Evolutionary conservation across 768 basidiomycete genomes (phyloP).

Genomic region (Suillus paluster): DNA sequence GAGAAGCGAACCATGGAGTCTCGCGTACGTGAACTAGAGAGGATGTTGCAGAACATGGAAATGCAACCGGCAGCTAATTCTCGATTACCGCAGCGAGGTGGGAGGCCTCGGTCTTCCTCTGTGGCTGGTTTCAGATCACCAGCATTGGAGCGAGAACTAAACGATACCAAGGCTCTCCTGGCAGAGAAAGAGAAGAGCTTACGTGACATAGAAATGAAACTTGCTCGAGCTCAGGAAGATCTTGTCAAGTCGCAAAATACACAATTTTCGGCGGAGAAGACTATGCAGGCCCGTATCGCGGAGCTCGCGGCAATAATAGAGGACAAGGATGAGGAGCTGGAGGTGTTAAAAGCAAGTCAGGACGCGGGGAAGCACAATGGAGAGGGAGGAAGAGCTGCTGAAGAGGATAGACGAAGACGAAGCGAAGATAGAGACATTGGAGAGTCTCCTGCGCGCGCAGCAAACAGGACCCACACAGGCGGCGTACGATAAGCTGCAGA

Average conservation of each 20-base stretch:
- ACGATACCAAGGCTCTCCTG: conserved; percentile 48
- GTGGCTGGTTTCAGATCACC: conserved; percentile 53
- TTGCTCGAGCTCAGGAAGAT: conserved; percentile 52
- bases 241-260: conserved; percentile 62
- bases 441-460: conserved; percentile 49
- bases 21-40: conserved; percentile 63
- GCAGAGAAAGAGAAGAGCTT: conserved; percentile 51
- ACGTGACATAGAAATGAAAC: conserved; percentile 47
- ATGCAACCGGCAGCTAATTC: conserved; percentile 27
- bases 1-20: conserved; percentile 62
- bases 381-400: conserved; percentile 64
- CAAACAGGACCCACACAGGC: conserved; percentile 37
- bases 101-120: conserved; percentile 63
- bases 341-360: conserved; percentile 42
- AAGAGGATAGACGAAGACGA: conserved; percentile 76
- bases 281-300: conserved; percentile 46
- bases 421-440: conserved; percentile 62
- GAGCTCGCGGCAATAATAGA: conserved; percentile 49
- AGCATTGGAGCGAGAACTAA: conserved; percentile 60
- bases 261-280: conserved; percentile 56
- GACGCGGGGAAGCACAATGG: conserved; percentile 41
- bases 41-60: conserved; percentile 42
- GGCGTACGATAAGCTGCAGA: conserved; percentile 46
- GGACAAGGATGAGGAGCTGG: conserved; percentile 65
- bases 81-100: conserved; percentile 37